Evolutionary conservation across 2,329 filamentous ascomycete species (phyloP), one percentile per base, ranked within the genome.

Genomic region (Acephala macrosclerotiorum): DNA sequence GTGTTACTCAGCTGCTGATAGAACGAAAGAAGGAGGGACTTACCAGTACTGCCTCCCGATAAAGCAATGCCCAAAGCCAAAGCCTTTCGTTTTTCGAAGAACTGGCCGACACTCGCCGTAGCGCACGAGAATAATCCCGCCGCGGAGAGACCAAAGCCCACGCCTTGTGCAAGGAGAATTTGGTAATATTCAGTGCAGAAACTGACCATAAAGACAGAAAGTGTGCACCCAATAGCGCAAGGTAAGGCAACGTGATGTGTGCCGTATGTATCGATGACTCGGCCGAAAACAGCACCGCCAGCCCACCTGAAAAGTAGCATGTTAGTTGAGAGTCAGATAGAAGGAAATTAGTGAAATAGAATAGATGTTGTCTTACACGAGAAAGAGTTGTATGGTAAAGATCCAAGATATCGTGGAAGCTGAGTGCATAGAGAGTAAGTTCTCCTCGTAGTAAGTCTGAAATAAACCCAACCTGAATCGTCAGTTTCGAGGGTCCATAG

Each of bases 121-220:
- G 78, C 74, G 18, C 78, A 77, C 51, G 80, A 80, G 70, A 83
- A 82, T 61, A 84, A 77, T 40, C 81, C 75, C 49, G 79, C 77
- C 14, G 82, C 77, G 12, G 82, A 80, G 51, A 80, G 75, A 45
- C 79, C 77, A 53, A 80, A 81, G 61, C 79, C 80, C 0, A 84
- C 62, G 0, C 81, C 81, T 69, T 85, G 82, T 0, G 79, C 75
- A 1, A 84, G 76, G 56, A 86, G 75, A 68, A 86, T 82, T 42
- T 86, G 84, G 67, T 83, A 87, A 72, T 85, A 87, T 57, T 84
- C 70, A 0, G 78, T 83, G 58, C 80, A 87, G 65, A 90, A 75
- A n/a, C 81, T 84, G 0, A 85, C 80, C 85, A 89, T 88, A 84
- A 90, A 88, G 7, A 90, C 72, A 1, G 85, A 84, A 63, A 90